Base-by-base conservation (phyloP, 805 yeast genomes). In the Nakazawaea ishiwadae region DNA sequence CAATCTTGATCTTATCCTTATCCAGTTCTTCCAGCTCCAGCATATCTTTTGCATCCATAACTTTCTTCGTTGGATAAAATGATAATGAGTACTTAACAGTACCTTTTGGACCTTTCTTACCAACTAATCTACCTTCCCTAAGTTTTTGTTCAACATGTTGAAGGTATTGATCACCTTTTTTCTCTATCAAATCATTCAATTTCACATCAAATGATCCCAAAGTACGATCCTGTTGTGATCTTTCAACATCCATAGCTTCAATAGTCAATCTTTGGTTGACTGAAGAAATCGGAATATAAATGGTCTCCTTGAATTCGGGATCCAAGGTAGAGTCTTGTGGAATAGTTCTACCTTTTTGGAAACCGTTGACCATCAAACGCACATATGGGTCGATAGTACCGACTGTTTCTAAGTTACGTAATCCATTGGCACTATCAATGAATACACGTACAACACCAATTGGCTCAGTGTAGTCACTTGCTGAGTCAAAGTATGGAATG, bases 381-480 rank as follows among this genome's bases (percentile, higher is more conserved):
- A 80, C 78, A 56, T 91, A 93, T 33, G 99, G 99, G 62, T 93
- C 98, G 56, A 89, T 79, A 53, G 80, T 86, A 46, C 98, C 98
- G 45, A 93, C 71, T 42, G 77, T 83, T 60, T 91, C 97, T 62
- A 90, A 71, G 62, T 93, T 91, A 45, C 84, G 75, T 54, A 93
- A 73, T 46, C 79, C 83, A 43, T 72, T 75, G 32, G 95, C 97
- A 46, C 73, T 74, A 50, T 75, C 76, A 46, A 93, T 61, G 45
- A 74, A 69, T 21, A 93, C 69, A 55, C 97, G 79, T 5, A 90
- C 73, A 26, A 84, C 91, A 58, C 99, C 99, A 57, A 91, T 82
- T 37, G 99, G 99, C 44, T 88, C 88, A n/a, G 88, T 78, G 65
- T 89, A 91, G 39, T 91, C 93, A 51, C 81, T 78, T 17, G 85